Conservation (phyloP, 2,329 filamentous ascomycete species). For the Fusarium sp. region DNA sequence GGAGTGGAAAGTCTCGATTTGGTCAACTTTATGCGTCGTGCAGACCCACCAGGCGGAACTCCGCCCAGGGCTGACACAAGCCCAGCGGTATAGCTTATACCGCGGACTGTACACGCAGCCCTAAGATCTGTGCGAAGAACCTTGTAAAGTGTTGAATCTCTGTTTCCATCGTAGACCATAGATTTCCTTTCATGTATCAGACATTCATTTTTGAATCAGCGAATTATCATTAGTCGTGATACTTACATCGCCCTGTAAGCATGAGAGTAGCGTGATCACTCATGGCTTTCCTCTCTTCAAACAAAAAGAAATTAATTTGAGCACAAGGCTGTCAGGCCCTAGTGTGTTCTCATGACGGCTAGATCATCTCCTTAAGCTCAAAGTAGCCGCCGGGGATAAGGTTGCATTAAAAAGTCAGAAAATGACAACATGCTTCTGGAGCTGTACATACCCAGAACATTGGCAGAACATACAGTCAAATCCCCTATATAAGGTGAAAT, state of each 20-base stretch:
- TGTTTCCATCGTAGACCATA: neutral
- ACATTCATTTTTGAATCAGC: constrained; percentile 9
- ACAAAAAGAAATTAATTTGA: constrained; percentile 27
- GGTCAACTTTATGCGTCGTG: constrained; percentile 16
- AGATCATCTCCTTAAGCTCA: constrained; percentile 41
- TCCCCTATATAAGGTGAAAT: too few species aligned
- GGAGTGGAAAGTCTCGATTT: constrained; percentile 5
- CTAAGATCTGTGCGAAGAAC: neutral
- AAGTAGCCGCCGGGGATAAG: constrained; percentile 39
- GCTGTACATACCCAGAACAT: too few species aligned
- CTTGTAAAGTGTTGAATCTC: neutral
- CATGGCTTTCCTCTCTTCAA: constrained; percentile 33
- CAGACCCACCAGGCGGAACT: constrained; percentile 33
- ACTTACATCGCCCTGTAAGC: constrained; percentile 39
- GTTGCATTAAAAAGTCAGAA: constrained; percentile 22
- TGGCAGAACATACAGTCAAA: too few species aligned
- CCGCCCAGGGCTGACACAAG: constrained; percentile 13
- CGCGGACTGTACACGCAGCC: neutral
- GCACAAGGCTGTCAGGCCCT: constrained; percentile 31
- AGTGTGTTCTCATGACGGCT: constrained; percentile 40
- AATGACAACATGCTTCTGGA: rapidly evolving
- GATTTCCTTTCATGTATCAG: constrained; percentile 30
- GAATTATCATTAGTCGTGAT: neutral
- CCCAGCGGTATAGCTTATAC: neutral
- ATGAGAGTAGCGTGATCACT: constrained; percentile 10